Base-by-base conservation (phyloP, 2,329 filamentous ascomycete genomes). In the Fusarium keratoplasticum region DNA sequence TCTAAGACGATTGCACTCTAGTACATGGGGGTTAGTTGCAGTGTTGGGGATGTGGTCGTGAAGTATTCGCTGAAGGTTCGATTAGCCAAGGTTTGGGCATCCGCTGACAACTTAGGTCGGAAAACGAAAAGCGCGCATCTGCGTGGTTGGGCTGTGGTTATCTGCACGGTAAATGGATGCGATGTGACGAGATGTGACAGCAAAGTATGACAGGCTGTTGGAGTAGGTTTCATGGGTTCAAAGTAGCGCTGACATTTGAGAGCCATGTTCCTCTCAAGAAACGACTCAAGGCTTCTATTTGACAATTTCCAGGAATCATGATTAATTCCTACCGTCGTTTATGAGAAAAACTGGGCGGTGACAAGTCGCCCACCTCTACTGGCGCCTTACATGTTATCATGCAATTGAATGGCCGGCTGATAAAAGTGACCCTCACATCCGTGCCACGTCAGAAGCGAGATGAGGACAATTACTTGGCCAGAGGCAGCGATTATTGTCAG, bases 391-490 rank as follows among this genome's bases (percentile, higher is more conserved):
- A 38, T 25, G 38, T 40, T 61, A 29, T 61, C 58, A 61, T 61
- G 58, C 58, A 47, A 47, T 47, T 47, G 42, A 61, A 33, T 61
- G 58, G 18, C 57, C 22, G 16, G 36, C 38, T 27, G 33, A 44
- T 61, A 42, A 61, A 61, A 29, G 18, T 22, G 58, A 61, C 38
- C 22, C n/a, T 40, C 57, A 35, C 22, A n/a, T n/a, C 55, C 33
- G 25, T 61, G 58, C 58, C 58, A 61, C 58, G 58, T 61, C 38
- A 61, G 58, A 61, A 61, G 58, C 58, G 58, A 61, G 58, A 61
- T 61, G 58, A 61, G 38, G 14, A 33, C 25, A 61, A 61, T 60
- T 58, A 38, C 35, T 59, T 59, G 55, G 55, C 55, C 18, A 58
- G 16, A 18, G 31, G 54, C 33, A 58, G 22, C 33, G 33, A 25